Conservation (phyloP, 2,329 filamentous ascomycete genomes). For the Mycosphaerella sp. region DNA sequence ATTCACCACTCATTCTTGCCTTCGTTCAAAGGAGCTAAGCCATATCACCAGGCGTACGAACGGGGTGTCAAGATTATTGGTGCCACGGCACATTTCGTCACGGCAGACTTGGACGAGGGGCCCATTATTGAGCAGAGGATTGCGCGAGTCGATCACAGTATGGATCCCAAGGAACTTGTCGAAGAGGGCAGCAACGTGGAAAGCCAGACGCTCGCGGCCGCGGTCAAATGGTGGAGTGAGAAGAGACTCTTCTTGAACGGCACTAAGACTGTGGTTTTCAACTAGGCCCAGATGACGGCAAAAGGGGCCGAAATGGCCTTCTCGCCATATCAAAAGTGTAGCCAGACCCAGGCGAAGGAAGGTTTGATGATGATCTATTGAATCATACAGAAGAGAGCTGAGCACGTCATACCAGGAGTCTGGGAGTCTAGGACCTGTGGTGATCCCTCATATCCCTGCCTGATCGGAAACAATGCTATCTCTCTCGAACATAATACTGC, state of each 20-base stretch:
- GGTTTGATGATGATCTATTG: neutral
- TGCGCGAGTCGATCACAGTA: conserved; percentile 66
- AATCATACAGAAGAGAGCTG: neutral
- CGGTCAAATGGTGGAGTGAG: conserved; percentile 80
- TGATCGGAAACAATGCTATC: neutral
- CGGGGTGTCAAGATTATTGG: conserved; percentile 85
- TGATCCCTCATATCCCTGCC: neutral
- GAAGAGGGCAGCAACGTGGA: conserved; percentile 79
- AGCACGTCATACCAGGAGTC: neutral
- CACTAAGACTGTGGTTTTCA: conserved; percentile 73
- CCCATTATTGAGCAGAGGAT: conserved; percentile 85
- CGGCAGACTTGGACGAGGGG: conserved; percentile 76
- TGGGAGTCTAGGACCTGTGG: too few relatives aligned
- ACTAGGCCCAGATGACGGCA: conserved; percentile 28
- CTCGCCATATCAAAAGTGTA: neutral
- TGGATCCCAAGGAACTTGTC: conserved; percentile 69
- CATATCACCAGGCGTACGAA: conserved; percentile 82
- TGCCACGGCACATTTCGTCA: conserved; percentile 80
- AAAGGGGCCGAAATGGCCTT: neutral
- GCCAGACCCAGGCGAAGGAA: neutral
- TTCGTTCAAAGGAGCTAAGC: conserved; percentile 80
- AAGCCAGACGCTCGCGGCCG: conserved; percentile 72
- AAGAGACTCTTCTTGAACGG: conserved; percentile 71
- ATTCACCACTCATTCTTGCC: conserved; percentile 86
- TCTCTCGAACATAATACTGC: neutral